phyloP scores from a whole-genome alignment of 2,329 filamentous ascomycete genomes.

The Hypocreales sp. region DNA sequence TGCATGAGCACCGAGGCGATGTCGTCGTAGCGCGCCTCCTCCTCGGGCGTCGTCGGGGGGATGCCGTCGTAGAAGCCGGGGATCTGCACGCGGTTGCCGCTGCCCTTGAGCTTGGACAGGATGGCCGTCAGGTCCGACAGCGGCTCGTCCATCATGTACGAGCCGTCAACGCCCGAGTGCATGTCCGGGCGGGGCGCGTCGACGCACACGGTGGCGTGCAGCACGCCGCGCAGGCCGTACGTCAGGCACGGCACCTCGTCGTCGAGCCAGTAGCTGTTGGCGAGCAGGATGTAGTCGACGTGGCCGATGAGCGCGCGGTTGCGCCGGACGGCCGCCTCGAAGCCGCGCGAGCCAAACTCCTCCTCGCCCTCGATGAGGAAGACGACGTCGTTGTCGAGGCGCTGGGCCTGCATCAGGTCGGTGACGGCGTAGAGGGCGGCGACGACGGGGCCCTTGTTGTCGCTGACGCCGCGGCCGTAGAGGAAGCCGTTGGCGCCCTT shows the following conservation, averaged over 20 bases:
- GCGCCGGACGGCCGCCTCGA: conserved; percentile 64
- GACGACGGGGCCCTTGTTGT: conserved; percentile 94
- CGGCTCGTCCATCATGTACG: conserved; percentile 76
- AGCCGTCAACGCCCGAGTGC: conserved; percentile 94
- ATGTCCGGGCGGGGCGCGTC: conserved; percentile 77
- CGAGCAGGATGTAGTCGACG: conserved; percentile 86
- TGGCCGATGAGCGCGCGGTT: conserved; percentile 77
- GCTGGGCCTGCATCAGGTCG: conserved; percentile 72
- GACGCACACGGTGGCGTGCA: conserved; percentile 82
- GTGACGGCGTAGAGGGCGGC: conserved; percentile 89
- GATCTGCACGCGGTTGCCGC: conserved; percentile 66
- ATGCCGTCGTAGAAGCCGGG: conserved; percentile 83
- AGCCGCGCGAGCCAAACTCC: conserved; percentile 84
- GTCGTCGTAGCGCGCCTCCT: conserved; percentile 69
- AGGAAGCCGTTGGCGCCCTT: conserved; percentile 82
- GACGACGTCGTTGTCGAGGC: conserved; percentile 72
- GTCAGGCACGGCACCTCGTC: conserved; percentile 92
- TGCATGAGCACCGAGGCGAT: conserved; percentile 65
- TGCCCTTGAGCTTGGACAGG: conserved; percentile 67
- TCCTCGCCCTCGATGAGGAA: conserved; percentile 97
- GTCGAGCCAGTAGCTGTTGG: conserved; percentile 98
- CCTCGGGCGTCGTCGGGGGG: conserved; percentile 55
- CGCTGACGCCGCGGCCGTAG: conserved; percentile 89
- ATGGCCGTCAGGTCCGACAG: conserved; percentile 80
- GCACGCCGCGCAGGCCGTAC: conserved; percentile 82